A percentile compares a stretch with the other conserved stretches of the same genome.
These are phyloP conservation scores for Mycena rosella DNA, from an alignment of 768 basidiomycete species.

Conservation along the genomic window DNA sequence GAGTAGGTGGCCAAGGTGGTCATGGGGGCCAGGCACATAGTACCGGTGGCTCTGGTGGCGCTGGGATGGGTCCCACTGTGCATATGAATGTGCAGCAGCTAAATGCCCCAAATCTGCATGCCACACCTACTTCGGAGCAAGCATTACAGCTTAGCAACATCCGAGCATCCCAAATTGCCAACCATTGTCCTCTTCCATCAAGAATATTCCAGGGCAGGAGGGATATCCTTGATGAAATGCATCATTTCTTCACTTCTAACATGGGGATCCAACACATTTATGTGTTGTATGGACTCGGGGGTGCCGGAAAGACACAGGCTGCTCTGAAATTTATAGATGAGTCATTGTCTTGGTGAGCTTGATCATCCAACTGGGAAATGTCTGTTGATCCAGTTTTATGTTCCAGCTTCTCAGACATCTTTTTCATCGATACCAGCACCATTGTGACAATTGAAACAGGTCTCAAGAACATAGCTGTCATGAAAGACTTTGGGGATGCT, in stretches of 20 bases:
- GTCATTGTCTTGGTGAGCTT: neutral
- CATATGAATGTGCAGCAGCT: no score
- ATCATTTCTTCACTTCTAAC: neutral
- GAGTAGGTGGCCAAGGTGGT: no score
- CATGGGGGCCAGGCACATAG: no score
- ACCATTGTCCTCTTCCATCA: conserved; percentile 15
- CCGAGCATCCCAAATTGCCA: no score
- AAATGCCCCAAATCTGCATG: no score
- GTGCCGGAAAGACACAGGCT: conserved; percentile 7
- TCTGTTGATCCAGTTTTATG: neutral
- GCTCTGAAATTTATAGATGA: conserved; percentile 4
- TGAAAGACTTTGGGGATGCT: neutral
- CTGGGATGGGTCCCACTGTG: no score
- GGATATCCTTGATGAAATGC: conserved; percentile 7
- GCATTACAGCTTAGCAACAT: no score
- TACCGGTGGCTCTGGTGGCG: no score
- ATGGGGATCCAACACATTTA: neutral
- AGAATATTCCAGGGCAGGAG: conserved; percentile 9
- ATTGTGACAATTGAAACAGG: conserved; percentile 3
- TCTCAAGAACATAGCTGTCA: neutral
- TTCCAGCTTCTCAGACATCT: no score
- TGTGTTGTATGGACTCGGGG: neutral
- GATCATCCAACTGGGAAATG: no score
- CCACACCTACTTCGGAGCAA: no score
- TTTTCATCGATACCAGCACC: neutral